Percentiles rank a stretch among this genome's conserved stretches.
These are phyloP conservation scores for Rhizopogon roseolus DNA, from an alignment of 768 basidiomycete genomes.

Conservation along the genomic window DNA sequence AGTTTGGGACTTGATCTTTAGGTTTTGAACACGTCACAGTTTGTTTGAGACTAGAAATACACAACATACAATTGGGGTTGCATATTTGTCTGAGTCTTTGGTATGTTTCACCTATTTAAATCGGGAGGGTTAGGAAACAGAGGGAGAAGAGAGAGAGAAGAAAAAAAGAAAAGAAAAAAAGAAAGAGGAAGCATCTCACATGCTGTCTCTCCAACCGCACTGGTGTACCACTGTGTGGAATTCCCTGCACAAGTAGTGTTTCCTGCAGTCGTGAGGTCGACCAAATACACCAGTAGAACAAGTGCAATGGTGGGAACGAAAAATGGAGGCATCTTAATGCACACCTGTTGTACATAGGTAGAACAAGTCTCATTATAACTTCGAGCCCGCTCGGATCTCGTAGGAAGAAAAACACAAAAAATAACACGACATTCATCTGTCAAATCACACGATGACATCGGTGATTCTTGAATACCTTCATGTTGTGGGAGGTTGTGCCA, in stretches of 20 bases:
- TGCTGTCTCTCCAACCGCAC: constrained; percentile 21
- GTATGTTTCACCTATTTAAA: constrained; percentile 15
- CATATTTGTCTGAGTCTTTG: constrained; percentile 22
- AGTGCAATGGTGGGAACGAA: too few relatives aligned
- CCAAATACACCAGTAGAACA: too few relatives aligned
- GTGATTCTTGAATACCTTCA: too few relatives aligned
- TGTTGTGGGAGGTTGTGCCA: too few relatives aligned
- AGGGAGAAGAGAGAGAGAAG: too few relatives aligned
- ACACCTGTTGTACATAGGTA: too few relatives aligned
- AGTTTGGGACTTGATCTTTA: constrained; percentile 14
- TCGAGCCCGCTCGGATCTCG: too few relatives aligned
- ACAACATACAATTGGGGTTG: constrained; percentile 12
- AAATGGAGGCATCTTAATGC: too few relatives aligned
- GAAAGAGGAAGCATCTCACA: constrained; percentile 14
- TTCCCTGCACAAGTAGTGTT: constrained; percentile 17
- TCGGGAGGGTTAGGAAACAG: not conserved
- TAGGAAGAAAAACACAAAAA: too few relatives aligned
- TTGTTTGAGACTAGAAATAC: not conserved
- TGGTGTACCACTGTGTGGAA: constrained; percentile 19
- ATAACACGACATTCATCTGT: too few relatives aligned
- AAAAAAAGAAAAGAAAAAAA: not conserved
- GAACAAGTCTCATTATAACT: too few relatives aligned
- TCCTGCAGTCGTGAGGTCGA: constrained; percentile 5
- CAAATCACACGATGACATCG: too few relatives aligned
- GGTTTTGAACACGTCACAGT: not conserved